Percentiles rank a stretch among this genome's conserved stretches.
phyloP scores from a whole-genome alignment of 2,329 filamentous ascomycete species.

The Trichoderma koningii region DNA sequence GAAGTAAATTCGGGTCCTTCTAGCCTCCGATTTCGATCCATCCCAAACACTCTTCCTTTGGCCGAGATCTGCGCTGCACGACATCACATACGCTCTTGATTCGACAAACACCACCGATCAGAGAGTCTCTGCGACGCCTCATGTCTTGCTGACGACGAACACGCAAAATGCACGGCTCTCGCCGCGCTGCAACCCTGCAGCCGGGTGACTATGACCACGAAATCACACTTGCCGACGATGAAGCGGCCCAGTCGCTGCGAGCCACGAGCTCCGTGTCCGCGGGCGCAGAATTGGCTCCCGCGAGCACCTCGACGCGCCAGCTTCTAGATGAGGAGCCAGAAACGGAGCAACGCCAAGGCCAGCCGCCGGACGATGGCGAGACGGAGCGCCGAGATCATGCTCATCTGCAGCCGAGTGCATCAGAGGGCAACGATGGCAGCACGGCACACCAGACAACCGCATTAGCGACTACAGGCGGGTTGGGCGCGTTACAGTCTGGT shows the following conservation, averaged over 20 bases:
- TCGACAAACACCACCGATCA: not conserved
- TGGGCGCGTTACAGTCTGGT: not conserved
- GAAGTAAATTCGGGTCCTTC: not conserved
- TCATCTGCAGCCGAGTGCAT: not conserved
- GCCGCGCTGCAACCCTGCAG: slow-evolving; percentile 56
- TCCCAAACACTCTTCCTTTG: not conserved
- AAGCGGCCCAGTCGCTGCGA: slow-evolving; percentile 38
- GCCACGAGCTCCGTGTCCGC: slow-evolving; percentile 30
- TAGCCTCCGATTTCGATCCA: not conserved
- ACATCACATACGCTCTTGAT: not conserved
- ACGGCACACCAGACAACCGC: not conserved
- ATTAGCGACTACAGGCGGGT: slow-evolving; percentile 4
- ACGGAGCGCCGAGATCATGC: not conserved
- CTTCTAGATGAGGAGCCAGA: slow-evolving; percentile 26
- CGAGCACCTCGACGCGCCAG: slow-evolving; percentile 28
- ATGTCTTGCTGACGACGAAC: slow-evolving; percentile 34
- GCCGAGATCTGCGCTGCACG: not conserved
- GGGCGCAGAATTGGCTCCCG: slow-evolving; percentile 6
- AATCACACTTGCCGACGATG: slow-evolving; percentile 67
- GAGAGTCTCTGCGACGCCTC: slow-evolving; percentile 28
- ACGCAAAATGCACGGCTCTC: slow-evolving; percentile 50
- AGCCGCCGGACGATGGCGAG: slow-evolving; percentile 25
- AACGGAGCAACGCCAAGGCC: slow-evolving; percentile 26
- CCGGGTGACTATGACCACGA: slow-evolving; percentile 70
- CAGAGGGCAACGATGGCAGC: slow-evolving; percentile 3